Conservation (phyloP, 352 stramenopile species). For the Globisporangium irregulare region DNA sequence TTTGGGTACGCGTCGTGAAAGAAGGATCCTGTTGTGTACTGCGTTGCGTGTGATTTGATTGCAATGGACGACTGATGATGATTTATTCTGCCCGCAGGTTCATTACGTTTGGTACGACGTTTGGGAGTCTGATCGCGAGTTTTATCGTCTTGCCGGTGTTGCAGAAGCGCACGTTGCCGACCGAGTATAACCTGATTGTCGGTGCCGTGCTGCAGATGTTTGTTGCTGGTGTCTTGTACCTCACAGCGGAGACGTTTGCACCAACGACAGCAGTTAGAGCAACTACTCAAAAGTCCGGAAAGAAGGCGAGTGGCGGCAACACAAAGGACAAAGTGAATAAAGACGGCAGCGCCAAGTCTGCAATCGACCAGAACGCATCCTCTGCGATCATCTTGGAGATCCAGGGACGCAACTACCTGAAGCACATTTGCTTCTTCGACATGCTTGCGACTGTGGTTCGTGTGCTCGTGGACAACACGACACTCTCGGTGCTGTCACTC, state of each 20-base stretch:
- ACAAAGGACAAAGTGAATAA: constrained; percentile 5
- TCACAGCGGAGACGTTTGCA: constrained; percentile 45
- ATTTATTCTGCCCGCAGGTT: constrained; percentile 24
- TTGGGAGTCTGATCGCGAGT: constrained; percentile 73
- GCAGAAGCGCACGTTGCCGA: constrained; percentile 48
- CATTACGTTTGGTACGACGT: constrained; percentile 83
- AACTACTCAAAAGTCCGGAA: not conserved
- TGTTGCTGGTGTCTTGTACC: constrained; percentile 54
- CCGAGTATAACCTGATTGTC: constrained; percentile 73
- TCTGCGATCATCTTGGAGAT: constrained; percentile 58
- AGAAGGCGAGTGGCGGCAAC: not conserved
- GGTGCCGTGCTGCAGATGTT: constrained; percentile 49
- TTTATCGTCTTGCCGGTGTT: constrained; percentile 63
- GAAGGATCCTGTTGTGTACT: not conserved
- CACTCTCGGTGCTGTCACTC: constrained; percentile 66
- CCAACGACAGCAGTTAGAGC: constrained; percentile 8
- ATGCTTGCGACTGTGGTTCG: constrained; percentile 75
- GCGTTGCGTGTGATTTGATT: not conserved
- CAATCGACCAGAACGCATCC: constrained; percentile 17
- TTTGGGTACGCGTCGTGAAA: constrained; percentile 45
- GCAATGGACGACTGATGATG: not conserved
- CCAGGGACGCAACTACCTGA: constrained; percentile 67
- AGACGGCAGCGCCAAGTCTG: constrained; percentile 11
- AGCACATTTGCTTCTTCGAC: constrained; percentile 88
- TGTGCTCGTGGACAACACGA: constrained; percentile 82